Evolutionary conservation across 495 filamentous ascomycete species (phyloP), one percentile per base, ranked within the genome.

Genomic region (Penicilliopsis zonata): DNA sequence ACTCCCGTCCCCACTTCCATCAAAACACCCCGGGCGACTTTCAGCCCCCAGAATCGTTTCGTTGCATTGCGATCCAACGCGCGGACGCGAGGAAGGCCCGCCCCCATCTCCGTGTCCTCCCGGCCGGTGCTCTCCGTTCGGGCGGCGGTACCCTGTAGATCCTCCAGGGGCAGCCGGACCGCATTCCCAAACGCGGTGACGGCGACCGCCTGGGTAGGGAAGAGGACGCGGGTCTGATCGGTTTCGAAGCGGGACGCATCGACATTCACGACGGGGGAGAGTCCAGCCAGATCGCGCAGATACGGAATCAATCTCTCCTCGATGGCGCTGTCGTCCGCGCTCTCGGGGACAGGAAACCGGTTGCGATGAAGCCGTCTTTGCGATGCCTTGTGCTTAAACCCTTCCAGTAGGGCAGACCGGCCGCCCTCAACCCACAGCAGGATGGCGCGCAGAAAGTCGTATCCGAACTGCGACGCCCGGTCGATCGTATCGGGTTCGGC

Each of bases 381-480:
- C 7, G 46, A 45, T 1, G 47, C 36, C 9, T 51, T 44, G 9
- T 52, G 51, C 18, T 67, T 70, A 44, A 81, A 81, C 1, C 69
- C 75, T 21, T 63, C 47, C 1, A 76, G 44, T 4, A 81, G 32
- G 19, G 53, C 50, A 10, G 61, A 56, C 13, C 66, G 47, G 7
- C 76, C 76, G 3, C 67, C 69, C 27, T 72, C 69, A 3, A 79
- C 45, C 67, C 74, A 81, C 4, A 78, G 63, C 3, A 76, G 28
- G 13, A 80, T 76, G 2, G 76, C 73, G 47, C 69, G 73, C 2
- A 80, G 38, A 41, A 81, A 81, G 32, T 80, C 76, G 38, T 77
- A 77, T n/a, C 59, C 54, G 40, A 72, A 72, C 31, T 72, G 69
- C 15, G 64, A 47, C 4, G 57, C 40, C 5, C 41, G 46, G n/a